Evolutionary conservation across 2,329 filamentous ascomycete species (phyloP).

Genomic region (Catunica adiposa): DNA sequence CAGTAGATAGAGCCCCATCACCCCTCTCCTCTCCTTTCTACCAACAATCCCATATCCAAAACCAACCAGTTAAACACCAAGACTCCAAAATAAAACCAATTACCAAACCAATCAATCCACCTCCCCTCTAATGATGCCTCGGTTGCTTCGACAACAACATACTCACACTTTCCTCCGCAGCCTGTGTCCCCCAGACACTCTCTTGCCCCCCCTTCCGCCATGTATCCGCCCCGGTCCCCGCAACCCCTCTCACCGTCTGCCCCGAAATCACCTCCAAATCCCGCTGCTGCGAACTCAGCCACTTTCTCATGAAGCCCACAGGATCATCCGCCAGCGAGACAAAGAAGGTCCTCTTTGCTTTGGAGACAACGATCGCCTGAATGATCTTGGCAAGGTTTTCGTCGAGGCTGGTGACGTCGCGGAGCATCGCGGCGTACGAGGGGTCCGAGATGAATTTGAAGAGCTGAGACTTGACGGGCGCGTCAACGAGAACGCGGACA

Average conservation of each 20-base stretch:
- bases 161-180: constrained; percentile 46
- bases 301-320: constrained; percentile 65
- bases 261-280: constrained; percentile 80
- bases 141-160: constrained; percentile 40
- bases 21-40: background rate
- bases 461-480: constrained; percentile 57
- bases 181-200: constrained; percentile 40
- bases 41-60: background rate
- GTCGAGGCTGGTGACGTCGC: constrained; percentile 61
- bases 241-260: constrained; percentile 50
- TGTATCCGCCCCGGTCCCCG: constrained; percentile 33
- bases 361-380: constrained; percentile 67
- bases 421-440: constrained; percentile 53
- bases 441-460: constrained; percentile 51
- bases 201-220: constrained; percentile 46
- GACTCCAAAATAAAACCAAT: background rate
- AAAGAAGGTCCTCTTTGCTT: constrained; percentile 83
- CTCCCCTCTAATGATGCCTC: background rate
- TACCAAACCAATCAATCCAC: background rate
- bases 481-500: constrained; percentile 67
- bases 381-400: constrained; percentile 72
- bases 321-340: constrained; percentile 65
- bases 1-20: background rate
- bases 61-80: background rate
- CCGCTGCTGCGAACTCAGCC: constrained; percentile 80